phyloP scores from a whole-genome alignment of 495 filamentous ascomycete genomes.

The Geoglossum glabrum region DNA sequence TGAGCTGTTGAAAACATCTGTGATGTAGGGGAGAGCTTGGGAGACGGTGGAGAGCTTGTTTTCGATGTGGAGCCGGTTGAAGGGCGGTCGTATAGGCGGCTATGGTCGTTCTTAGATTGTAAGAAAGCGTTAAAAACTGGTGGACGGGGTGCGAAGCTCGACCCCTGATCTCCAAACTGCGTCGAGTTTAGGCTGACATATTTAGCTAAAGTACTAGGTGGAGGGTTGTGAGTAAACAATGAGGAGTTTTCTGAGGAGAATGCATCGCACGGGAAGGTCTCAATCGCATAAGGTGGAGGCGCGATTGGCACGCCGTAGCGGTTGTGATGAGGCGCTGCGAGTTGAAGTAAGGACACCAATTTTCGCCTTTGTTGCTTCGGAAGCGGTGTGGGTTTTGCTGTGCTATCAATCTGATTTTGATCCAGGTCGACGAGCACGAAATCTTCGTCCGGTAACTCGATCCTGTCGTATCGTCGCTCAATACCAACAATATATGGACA shows the following conservation, averaged over 20 bases:
- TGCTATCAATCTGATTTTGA: conserved; percentile 69
- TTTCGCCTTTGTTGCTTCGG: conserved; percentile 83
- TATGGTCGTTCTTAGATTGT: conserved; percentile 47
- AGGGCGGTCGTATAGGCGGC: conserved; percentile 44
- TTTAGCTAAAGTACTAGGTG: conserved; percentile 53
- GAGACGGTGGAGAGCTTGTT: conserved; percentile 51
- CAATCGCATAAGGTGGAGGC: conserved; percentile 82
- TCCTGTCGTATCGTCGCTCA: conserved; percentile 77
- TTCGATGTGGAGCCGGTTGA: conserved; percentile 60
- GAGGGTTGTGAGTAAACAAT: conserved; percentile 50
- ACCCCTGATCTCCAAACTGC: conserved; percentile 46
- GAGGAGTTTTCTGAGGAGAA: conserved; percentile 72
- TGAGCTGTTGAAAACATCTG: conserved; percentile 55
- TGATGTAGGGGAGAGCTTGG: conserved; percentile 60
- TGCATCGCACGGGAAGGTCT: conserved; percentile 74
- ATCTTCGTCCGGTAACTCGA: conserved; percentile 88
- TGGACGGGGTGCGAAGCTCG: conserved; percentile 32
- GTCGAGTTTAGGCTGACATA: conserved; percentile 76
- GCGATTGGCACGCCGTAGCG: conserved; percentile 71
- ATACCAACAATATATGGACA: conserved; percentile 96
- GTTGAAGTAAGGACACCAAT: conserved; percentile 66
- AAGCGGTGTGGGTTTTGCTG: conserved; percentile 46
- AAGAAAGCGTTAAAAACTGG: conserved; percentile 82
- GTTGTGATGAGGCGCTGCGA: conserved; percentile 76
- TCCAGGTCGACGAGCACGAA: conserved; percentile 91